Conservation (phyloP, 140 eudicot genomes). For the Senecio squalidus region DNA sequence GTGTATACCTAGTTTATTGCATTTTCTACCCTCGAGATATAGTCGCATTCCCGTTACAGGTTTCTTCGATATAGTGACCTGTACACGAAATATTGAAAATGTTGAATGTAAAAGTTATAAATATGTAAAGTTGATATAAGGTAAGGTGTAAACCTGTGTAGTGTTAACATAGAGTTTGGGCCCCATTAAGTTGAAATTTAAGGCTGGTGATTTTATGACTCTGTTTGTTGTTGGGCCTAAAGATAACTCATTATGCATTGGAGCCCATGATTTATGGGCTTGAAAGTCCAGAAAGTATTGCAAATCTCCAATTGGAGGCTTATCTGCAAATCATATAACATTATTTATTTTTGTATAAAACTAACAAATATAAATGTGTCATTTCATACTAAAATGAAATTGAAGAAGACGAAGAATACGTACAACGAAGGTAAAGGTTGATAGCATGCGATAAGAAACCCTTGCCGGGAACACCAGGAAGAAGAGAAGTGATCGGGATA, state of each 20-base stretch:
- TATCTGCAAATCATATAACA: constrained; percentile 43
- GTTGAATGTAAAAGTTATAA: neutral
- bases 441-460: constrained; percentile 95
- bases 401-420: constrained; percentile 14
- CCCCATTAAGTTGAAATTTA: constrained; percentile 65
- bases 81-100: neutral
- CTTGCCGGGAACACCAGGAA: constrained; percentile 72
- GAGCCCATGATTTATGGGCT: constrained; percentile 82
- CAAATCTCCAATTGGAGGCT: constrained; percentile 72
- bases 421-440: constrained; percentile 89
- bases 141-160: too few relatives aligned
- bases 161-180: constrained; percentile 81
- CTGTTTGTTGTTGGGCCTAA: constrained; percentile 65
- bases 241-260: constrained; percentile 71
- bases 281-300: constrained; percentile 90
- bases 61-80: constrained; percentile 62
- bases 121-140: neutral
- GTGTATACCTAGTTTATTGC: constrained; percentile 80
- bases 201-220: constrained; percentile 41
- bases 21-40: constrained; percentile 82
- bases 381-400: neutral
- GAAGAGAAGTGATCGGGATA: constrained; percentile 90
- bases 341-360: neutral
- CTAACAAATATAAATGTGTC: neutral
- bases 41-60: constrained; percentile 90